phyloP scores from a whole-genome alignment of 2,329 filamentous ascomycete species.

The Trichophyton equinum region DNA sequence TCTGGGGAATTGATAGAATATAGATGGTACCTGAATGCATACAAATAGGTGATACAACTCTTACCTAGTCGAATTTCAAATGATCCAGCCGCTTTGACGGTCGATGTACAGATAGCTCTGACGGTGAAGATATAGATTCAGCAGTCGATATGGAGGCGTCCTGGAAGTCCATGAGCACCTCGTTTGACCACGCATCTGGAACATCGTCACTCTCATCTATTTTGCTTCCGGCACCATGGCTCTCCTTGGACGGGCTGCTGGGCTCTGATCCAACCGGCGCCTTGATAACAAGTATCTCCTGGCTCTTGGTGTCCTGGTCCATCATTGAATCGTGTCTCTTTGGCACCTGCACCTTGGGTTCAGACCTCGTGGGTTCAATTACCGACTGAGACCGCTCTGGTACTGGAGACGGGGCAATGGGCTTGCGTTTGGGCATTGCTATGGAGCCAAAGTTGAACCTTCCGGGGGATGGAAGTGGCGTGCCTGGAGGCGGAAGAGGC shows the following conservation, averaged over 20 bases:
- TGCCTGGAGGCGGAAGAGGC: constrained; percentile 68
- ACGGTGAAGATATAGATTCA: background rate
- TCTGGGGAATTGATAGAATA: background rate
- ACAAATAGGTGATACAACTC: background rate
- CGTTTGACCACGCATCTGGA: constrained; percentile 3
- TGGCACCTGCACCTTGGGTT: constrained; percentile 40
- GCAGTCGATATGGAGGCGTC: background rate
- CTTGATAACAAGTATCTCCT: constrained; percentile 52
- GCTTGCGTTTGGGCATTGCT: constrained; percentile 53
- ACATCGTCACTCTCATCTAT: background rate
- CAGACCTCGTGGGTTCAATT: constrained; percentile 22
- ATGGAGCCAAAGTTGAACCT: constrained; percentile 43
- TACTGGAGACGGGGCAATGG: constrained; percentile 37
- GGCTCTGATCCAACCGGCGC: constrained; percentile 47
- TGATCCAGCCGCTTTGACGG: background rate
- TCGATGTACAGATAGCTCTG: background rate
- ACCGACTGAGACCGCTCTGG: constrained; percentile 20
- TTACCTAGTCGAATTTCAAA: background rate
- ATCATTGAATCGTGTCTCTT: constrained; percentile 29
- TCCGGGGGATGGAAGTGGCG: constrained; percentile 59
- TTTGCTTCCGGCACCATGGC: background rate
- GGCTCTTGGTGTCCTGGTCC: constrained; percentile 25
- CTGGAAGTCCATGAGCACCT: constrained; percentile 1
- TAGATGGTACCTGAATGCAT: background rate
- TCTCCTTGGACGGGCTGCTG: constrained; percentile 7